phyloP scores from a whole-genome alignment of 257 asterid genomes.

The Solanum ahanhuiri region DNA sequence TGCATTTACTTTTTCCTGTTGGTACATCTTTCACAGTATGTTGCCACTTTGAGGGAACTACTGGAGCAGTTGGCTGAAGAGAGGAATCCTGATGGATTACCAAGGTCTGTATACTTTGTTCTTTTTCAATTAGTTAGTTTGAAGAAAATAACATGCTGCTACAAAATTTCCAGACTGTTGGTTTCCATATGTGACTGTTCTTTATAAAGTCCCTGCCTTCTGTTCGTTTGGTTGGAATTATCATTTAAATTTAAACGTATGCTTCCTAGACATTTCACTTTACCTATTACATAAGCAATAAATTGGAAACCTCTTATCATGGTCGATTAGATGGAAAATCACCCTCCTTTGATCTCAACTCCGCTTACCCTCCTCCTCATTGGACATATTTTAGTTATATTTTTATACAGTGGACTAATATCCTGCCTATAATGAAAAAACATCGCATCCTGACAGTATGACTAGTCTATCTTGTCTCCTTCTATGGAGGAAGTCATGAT shows the following conservation, averaged over 20 bases:
- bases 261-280: neutral
- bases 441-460: neutral
- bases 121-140: neutral
- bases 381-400: neutral
- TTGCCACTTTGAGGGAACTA: slow-evolving; percentile 70
- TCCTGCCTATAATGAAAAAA: neutral
- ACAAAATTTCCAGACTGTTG: neutral
- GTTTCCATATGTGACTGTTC: neutral
- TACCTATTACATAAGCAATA: neutral
- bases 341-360: neutral
- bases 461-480: neutral
- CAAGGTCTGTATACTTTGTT: slow-evolving; percentile 41
- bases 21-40: slow-evolving; percentile 41
- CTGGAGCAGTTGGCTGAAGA: slow-evolving; percentile 83
- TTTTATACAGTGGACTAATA: neutral
- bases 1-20: neutral
- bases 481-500: neutral
- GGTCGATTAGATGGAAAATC: neutral
- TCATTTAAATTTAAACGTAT: neutral
- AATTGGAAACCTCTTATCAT: neutral
- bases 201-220: neutral
- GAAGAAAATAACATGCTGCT: neutral
- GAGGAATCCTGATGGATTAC: slow-evolving; percentile 66
- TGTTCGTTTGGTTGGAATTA: neutral
- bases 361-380: neutral